Evolutionary conservation across 345 rosid species (phyloP).

Genomic region (Citrus mangshanensis): DNA sequence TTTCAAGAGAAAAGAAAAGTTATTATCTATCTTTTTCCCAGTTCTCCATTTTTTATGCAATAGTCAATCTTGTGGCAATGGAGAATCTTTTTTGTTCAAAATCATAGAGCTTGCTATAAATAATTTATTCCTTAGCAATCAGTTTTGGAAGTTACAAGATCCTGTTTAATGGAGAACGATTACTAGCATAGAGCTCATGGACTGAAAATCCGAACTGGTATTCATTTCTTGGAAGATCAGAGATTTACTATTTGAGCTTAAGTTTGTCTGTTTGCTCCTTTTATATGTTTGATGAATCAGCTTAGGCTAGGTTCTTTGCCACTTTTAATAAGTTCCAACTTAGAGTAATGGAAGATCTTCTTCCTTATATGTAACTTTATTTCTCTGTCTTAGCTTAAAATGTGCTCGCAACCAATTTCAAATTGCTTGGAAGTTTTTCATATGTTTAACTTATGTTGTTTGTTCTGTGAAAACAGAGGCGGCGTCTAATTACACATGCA

Average conservation of each 20-base stretch:
- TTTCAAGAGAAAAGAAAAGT: background rate
- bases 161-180: background rate
- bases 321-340: background rate
- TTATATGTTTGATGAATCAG: background rate
- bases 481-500: slow-evolving; percentile 65
- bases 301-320: background rate
- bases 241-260: background rate
- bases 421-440: background rate
- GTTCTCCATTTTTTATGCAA: background rate
- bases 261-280: background rate
- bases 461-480: slow-evolving; percentile 39
- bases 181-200: background rate
- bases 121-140: background rate
- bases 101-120: background rate
- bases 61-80: background rate
- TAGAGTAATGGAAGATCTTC: background rate
- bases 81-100: background rate
- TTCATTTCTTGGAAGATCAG: background rate
- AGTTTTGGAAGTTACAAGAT: background rate
- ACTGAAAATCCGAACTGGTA: background rate
- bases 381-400: background rate
- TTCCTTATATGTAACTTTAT: background rate
- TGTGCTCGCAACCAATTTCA: background rate
- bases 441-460: background rate
- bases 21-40: background rate